Evolutionary conservation across 78 protist genomes (phyloP), one percentile per base, ranked within the genome.

Genomic region (Dictyostelium capitatum): DNA sequence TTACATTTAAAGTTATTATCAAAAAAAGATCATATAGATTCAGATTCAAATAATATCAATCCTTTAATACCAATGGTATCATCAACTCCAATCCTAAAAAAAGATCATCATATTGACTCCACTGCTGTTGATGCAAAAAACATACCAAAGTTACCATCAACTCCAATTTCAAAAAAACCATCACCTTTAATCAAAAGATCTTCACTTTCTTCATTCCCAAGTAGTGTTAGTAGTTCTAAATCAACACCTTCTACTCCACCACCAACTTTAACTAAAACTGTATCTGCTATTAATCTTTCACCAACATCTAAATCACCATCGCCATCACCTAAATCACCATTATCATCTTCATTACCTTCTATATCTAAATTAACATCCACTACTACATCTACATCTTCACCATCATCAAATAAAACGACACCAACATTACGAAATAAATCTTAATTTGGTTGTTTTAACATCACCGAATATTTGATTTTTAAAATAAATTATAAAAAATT

Each of bases 121-220:
- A n/a, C n/a, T n/a, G n/a, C n/a, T n/a, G n/a, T n/a, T n/a, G n/a
- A n/a, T n/a, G n/a, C n/a, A n/a, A n/a, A n/a, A n/a, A n/a, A n/a
- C 28, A 28, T 43, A 4, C 37, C 37, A 28, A 28, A 30, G 28
- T 28, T 19, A 28, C 37, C 74, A 65, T 28, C 74, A 28, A 65
- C 75, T 14, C 48, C 75, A 32, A 32, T 32, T 67, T 32, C 75
- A 67, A 67, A 67, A 41, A 67, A 67, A 67, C 75, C 75, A 4
- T 25, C 48, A 28, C 75, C 75, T 30, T 67, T 67, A 67, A 67
- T 19, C 30, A 67, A 67, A 67, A 67, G 37, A 67, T 15, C 73
- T 14, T 28, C 72, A 62, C 30, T 37, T 28, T 67, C 75, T 32
- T 67, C 75, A 15, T 32, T 67, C 30, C 56, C n/a, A n/a, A n/a